Percentiles rank a stretch among this genome's conserved stretches.
Evolutionary conservation across 2,329 filamentous ascomycete species (phyloP).

Genomic region (Paecilomyces formosus): DNA sequence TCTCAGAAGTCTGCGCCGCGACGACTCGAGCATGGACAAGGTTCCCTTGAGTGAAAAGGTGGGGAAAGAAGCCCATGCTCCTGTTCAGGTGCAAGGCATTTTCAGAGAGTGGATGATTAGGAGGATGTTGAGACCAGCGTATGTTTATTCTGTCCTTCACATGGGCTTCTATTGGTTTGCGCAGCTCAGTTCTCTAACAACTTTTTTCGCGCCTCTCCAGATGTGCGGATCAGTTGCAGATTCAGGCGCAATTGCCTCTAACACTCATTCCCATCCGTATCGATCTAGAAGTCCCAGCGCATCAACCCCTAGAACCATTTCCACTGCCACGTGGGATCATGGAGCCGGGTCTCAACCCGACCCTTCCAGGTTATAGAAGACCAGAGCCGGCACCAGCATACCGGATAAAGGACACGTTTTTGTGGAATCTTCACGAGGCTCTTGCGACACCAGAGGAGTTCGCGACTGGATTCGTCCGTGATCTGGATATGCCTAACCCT

Average conservation of each 20-base stretch:
- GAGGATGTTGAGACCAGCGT: slow-evolving; percentile 41
- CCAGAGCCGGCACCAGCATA: slow-evolving; percentile 77
- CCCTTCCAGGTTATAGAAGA: slow-evolving; percentile 67
- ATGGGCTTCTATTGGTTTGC: neutral
- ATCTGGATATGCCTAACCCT: slow-evolving; percentile 80
- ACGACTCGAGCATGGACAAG: slow-evolving; percentile 59
- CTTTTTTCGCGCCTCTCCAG: slow-evolving; percentile 11
- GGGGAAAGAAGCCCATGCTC: slow-evolving; percentile 71
- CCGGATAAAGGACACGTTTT: slow-evolving; percentile 85
- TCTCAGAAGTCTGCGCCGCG: slow-evolving; percentile 71
- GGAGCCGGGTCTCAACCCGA: slow-evolving; percentile 50
- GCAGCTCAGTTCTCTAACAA: neutral
- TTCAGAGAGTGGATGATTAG: slow-evolving; percentile 96
- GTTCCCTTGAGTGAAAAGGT: slow-evolving; percentile 65
- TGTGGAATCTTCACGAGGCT: slow-evolving; percentile 96
- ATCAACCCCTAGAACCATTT: slow-evolving; percentile 41
- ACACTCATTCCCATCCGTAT: slow-evolving; percentile 94
- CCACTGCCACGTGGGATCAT: slow-evolving; percentile 35
- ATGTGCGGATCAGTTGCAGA: slow-evolving; percentile 53
- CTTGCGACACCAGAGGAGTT: slow-evolving; percentile 93
- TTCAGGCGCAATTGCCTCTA: slow-evolving; percentile 69
- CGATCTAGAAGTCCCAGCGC: slow-evolving; percentile 82
- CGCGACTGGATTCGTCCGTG: slow-evolving; percentile 80
- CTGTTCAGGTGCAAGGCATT: slow-evolving; percentile 80
- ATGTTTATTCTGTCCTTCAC: slow-evolving; percentile 13